phyloP scores from a whole-genome alignment of 495 filamentous ascomycete species.

The Poronia punctata region DNA sequence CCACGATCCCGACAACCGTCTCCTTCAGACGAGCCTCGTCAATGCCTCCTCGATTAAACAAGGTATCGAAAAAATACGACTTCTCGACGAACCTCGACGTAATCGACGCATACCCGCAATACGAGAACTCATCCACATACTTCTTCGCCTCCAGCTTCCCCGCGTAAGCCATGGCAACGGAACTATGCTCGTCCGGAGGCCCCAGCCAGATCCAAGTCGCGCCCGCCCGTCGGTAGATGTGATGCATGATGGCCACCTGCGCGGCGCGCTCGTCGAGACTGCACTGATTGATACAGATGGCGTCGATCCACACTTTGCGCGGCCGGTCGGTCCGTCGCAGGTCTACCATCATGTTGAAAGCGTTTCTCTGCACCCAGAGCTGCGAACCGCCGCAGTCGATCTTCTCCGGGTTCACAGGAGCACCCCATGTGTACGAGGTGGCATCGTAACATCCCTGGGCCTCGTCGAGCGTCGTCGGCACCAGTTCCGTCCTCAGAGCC shows the following conservation, averaged over 20 bases:
- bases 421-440: slow-evolving; percentile 16
- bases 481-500: slow-evolving; percentile 10
- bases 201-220: slow-evolving; percentile 12
- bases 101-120: background rate
- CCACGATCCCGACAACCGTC: slow-evolving; percentile 8
- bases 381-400: slow-evolving; percentile 7
- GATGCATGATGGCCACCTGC: slow-evolving; percentile 15
- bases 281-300: slow-evolving; percentile 16
- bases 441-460: slow-evolving; percentile 9
- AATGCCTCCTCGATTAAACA: background rate
- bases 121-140: slow-evolving; percentile 3
- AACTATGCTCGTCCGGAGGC: slow-evolving; percentile 8
- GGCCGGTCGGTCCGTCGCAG: slow-evolving; percentile 7
- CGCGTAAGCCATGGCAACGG: slow-evolving; percentile 10
- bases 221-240: slow-evolving; percentile 14
- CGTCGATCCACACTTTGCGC: slow-evolving; percentile 16
- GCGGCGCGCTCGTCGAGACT: slow-evolving; percentile 14
- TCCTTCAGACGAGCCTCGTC: background rate
- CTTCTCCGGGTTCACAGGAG: slow-evolving; percentile 7
- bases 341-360: slow-evolving; percentile 13
- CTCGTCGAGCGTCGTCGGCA: slow-evolving; percentile 11
- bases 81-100: slow-evolving; percentile 5
- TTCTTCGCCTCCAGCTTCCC: slow-evolving; percentile 4
- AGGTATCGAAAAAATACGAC: slow-evolving; percentile 15
- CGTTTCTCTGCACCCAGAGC: slow-evolving; percentile 12